These are phyloP conservation scores for Phytophthora citricola DNA, from an alignment of 352 stramenopile species.

Conservation along the genomic window DNA sequence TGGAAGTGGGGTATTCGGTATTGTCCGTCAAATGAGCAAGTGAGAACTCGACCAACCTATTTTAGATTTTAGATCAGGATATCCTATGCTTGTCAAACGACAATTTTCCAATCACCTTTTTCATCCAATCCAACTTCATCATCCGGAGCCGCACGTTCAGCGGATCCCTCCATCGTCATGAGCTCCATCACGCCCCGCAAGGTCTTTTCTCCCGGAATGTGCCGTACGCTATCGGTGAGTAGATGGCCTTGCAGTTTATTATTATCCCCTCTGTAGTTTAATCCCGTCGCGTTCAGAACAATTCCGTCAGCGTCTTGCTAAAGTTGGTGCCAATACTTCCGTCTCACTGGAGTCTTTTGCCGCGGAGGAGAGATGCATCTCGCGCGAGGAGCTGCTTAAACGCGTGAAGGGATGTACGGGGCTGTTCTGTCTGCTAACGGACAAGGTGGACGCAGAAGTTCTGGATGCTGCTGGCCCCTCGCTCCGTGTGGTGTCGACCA, in stretches of 20 bases:
- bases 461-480: constrained; percentile 59
- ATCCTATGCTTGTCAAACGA: constrained; percentile 6
- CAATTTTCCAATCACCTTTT: constrained; percentile 23
- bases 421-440: constrained; percentile 75
- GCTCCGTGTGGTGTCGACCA: constrained; percentile 80
- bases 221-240: constrained; percentile 69
- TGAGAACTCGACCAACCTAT: background rate
- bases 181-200: constrained; percentile 37
- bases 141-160: constrained; percentile 9
- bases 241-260: background rate
- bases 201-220: constrained; percentile 81
- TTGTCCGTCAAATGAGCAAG: background rate
- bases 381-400: constrained; percentile 53
- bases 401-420: constrained; percentile 56
- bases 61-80: too few species aligned
- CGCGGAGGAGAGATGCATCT: constrained; percentile 45
- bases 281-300: constrained; percentile 21
- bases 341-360: constrained; percentile 36
- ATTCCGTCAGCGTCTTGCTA: constrained; percentile 40
- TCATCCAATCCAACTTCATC: constrained; percentile 28
- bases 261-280: constrained; percentile 1
- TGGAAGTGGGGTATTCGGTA: background rate
- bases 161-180: constrained; percentile 19
- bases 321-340: constrained; percentile 12
- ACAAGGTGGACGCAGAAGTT: constrained; percentile 75